These are phyloP conservation scores for Diplodia sapinea DNA, from an alignment of 2,329 filamentous ascomycete species.

Conservation along the genomic window DNA sequence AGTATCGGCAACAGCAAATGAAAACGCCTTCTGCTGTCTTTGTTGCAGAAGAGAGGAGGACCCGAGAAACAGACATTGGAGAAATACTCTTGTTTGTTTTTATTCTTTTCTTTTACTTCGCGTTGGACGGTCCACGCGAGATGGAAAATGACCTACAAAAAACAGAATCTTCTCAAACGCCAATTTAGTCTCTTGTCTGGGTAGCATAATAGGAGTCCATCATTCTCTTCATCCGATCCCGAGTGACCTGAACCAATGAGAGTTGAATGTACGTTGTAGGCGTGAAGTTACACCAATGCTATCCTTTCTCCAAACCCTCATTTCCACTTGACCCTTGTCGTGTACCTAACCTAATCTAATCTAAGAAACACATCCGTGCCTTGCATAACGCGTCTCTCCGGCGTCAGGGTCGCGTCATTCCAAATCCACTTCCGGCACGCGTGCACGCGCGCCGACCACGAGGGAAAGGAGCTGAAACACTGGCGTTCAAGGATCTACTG, in stretches of 20 bases:
- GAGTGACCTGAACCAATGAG: not conserved
- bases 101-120: not conserved
- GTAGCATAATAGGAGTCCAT: slow-evolving; percentile 28
- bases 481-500: slow-evolving; percentile 11
- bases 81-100: not conserved
- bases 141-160: not conserved
- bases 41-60: not conserved
- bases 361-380: not conserved
- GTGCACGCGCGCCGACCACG: not conserved
- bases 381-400: not conserved
- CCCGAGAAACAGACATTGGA: not conserved
- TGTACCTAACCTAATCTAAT: not conserved
- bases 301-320: not conserved
- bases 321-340: not conserved
- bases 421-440: not conserved
- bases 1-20: not conserved
- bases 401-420: not conserved
- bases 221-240: not conserved
- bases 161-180: not conserved
- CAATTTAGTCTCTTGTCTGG: not conserved
- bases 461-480: not conserved
- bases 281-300: not conserved
- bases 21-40: not conserved
- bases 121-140: not conserved
- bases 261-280: not conserved